Evolutionary conservation across 108 stramenopile genomes (phyloP).

Genomic region (Pseudonitzschia pungens): DNA sequence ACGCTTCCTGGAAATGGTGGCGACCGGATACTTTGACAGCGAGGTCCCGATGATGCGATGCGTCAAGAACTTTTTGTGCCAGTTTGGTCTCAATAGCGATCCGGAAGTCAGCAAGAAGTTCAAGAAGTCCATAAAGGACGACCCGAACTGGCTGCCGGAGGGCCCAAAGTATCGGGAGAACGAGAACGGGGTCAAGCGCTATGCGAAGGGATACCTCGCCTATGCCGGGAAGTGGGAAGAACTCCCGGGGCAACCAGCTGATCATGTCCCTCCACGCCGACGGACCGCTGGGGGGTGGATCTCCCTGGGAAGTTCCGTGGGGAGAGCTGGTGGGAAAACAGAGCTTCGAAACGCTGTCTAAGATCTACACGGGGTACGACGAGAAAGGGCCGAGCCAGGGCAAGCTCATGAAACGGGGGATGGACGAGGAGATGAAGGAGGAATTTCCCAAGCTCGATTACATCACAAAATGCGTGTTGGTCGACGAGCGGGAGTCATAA

Average conservation of each 20-base stretch:
- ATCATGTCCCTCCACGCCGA: slow-evolving; percentile 64
- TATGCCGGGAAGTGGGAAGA: slow-evolving; percentile 70
- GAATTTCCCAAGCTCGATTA: slow-evolving; percentile 62
- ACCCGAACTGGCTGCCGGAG: slow-evolving; percentile 77
- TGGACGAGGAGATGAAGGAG: slow-evolving; percentile 29
- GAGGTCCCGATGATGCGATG: slow-evolving; percentile 77
- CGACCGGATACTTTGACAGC: neutral
- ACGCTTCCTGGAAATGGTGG: slow-evolving; percentile 2
- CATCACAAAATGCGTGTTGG: slow-evolving; percentile 46
- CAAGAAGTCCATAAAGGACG: slow-evolving; percentile 50
- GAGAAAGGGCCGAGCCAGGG: slow-evolving; percentile 36
- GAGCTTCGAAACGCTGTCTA: neutral
- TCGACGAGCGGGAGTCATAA: too few relatives aligned
- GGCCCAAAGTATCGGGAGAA: slow-evolving; percentile 61
- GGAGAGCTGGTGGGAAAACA: slow-evolving; percentile 48
- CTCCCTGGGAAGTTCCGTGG: slow-evolving; percentile 81
- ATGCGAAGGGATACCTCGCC: slow-evolving; percentile 54
- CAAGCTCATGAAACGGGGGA: slow-evolving; percentile 15
- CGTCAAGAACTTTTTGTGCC: slow-evolving; percentile 72
- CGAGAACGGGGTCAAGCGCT: slow-evolving; percentile 56
- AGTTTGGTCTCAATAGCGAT: slow-evolving; percentile 73
- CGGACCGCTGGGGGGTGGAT: slow-evolving; percentile 59
- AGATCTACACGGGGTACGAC: slow-evolving; percentile 50
- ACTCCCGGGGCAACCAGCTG: slow-evolving; percentile 60
- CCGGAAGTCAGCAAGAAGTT: neutral